A percentile compares a stretch with the other conserved stretches of the same genome.
These are phyloP conservation scores for Peterozyma toletana DNA, from an alignment of 805 yeast species.

Conservation along the genomic window DNA sequence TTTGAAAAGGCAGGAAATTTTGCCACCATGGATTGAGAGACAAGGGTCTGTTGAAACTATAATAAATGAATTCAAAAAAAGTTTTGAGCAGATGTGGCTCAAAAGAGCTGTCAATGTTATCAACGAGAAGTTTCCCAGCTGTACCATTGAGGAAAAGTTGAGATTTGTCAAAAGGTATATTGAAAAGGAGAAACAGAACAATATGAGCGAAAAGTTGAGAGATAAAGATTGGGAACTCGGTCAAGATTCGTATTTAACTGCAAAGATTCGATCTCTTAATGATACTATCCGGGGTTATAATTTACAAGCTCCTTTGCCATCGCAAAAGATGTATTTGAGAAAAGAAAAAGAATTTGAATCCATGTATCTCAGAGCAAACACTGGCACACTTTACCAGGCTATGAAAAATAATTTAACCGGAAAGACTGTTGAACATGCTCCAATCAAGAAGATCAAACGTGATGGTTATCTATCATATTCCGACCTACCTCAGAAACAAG, in stretches of 20 bases:
- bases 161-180: conserved; percentile 11
- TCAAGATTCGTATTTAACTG: conserved; percentile 22
- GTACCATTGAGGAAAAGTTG: conserved; percentile 12
- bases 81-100: conserved; percentile 34
- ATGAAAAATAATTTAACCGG: conserved; percentile 15
- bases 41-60: conserved; percentile 50
- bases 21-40: conserved; percentile 88
- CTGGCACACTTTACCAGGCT: conserved; percentile 21
- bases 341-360: conserved; percentile 34
- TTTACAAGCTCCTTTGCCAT: conserved; percentile 54
- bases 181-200: conserved; percentile 13
- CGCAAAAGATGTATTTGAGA: conserved; percentile 47
- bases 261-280: conserved; percentile 33
- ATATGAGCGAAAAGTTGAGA: conserved; percentile 10
- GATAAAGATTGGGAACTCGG: conserved; percentile 30
- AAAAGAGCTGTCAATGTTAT: conserved; percentile 19
- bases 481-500: conserved; percentile 14
- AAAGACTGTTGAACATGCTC: not conserved
- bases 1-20: conserved; percentile 64
- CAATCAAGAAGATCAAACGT: conserved; percentile 11
- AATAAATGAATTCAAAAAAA: conserved; percentile 38
- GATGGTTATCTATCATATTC: conserved; percentile 8
- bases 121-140: conserved; percentile 18
- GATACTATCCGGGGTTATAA: conserved; percentile 50
- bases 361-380: conserved; percentile 28